Conservation (phyloP, 805 yeast species). For the Wickerhamomyces strasburgensis region DNA sequence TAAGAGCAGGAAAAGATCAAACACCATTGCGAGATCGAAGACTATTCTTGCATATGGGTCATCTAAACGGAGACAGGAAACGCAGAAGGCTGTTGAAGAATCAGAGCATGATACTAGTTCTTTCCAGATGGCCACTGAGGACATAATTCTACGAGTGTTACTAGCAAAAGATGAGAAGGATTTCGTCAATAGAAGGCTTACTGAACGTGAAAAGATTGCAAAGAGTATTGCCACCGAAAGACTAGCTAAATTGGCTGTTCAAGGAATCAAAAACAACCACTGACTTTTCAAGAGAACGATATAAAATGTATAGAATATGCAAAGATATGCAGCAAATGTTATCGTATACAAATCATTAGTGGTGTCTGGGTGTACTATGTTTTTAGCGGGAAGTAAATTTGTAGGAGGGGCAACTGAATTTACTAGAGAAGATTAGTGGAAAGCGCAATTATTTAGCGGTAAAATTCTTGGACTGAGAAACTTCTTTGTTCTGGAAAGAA, state of each 20-base stretch:
- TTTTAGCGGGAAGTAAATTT: background rate
- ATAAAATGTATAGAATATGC: too few relatives aligned
- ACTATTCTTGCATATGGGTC: constrained; percentile 74
- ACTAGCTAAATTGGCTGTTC: constrained; percentile 23
- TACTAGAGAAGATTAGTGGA: too few relatives aligned
- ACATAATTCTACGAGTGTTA: constrained; percentile 66
- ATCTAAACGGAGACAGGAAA: constrained; percentile 44
- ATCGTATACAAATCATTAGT: too few relatives aligned
- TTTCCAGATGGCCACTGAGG: constrained; percentile 44
- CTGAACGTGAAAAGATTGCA: constrained; percentile 48
- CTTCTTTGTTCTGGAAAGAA: too few relatives aligned
- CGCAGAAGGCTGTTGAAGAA: constrained; percentile 40
- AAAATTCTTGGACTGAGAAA: too few relatives aligned
- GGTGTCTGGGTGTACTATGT: too few relatives aligned
- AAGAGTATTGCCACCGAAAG: constrained; percentile 31
- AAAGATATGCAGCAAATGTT: too few relatives aligned
- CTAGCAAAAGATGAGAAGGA: constrained; percentile 58
- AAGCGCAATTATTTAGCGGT: too few relatives aligned
- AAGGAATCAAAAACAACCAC: background rate
- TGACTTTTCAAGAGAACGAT: background rate
- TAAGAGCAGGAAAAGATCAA: constrained; percentile 27
- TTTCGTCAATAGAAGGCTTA: constrained; percentile 54
- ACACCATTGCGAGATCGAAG: constrained; percentile 53
- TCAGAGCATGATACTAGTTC: constrained; percentile 35
- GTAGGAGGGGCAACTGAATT: background rate